Evolutionary conservation across 2,329 filamentous ascomycete species (phyloP).

Genomic region (Ophiocordyceps camponoti-saundersi): DNA sequence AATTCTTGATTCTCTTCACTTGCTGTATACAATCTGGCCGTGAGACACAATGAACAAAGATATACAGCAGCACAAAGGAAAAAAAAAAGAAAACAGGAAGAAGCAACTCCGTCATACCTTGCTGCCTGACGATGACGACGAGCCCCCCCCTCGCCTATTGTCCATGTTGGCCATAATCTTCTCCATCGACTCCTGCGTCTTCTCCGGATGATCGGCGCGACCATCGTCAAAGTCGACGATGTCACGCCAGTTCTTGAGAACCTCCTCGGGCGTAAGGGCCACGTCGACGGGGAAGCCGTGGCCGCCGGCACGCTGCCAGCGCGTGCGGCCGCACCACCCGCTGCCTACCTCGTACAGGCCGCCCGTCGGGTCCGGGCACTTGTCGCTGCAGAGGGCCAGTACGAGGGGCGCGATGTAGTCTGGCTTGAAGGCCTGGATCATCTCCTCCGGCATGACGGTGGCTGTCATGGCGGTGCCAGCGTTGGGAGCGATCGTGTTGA

Average conservation of each 20-base stretch:
- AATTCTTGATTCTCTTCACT: no score
- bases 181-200: slow-evolving; percentile 57
- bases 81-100: no score
- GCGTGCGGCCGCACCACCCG: slow-evolving; percentile 80
- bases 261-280: slow-evolving; percentile 67
- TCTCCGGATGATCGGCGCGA: slow-evolving; percentile 72
- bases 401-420: slow-evolving; percentile 95
- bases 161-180: slow-evolving; percentile 69
- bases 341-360: slow-evolving; percentile 88
- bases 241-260: slow-evolving; percentile 56
- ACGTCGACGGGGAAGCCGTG: slow-evolving; percentile 83
- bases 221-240: slow-evolving; percentile 80
- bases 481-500: slow-evolving; percentile 97
- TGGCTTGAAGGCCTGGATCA: slow-evolving; percentile 98
- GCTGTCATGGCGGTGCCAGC: slow-evolving; percentile 91
- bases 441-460: slow-evolving; percentile 87
- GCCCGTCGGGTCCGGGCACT: slow-evolving; percentile 70
- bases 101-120: no score
- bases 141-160: slow-evolving; percentile 42
- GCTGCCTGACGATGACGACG: slow-evolving; percentile 10
- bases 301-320: slow-evolving; percentile 86
- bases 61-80: no score
- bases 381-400: slow-evolving; percentile 68
- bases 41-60: no score
- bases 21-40: no score